Conservation (phyloP, 257 asterid species). For the Lycium barbarum region DNA sequence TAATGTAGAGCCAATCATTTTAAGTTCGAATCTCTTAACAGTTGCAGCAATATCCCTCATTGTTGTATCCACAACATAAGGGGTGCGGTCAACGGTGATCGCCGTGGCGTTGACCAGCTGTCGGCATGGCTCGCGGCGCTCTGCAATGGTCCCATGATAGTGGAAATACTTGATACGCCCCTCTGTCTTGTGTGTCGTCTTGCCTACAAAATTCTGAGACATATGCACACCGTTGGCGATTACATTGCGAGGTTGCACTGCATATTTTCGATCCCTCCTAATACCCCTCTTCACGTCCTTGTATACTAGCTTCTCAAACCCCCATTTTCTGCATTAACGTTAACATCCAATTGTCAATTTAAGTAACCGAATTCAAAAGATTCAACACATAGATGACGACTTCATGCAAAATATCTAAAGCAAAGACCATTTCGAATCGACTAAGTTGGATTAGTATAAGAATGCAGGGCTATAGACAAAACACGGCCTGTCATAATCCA, state of each 20-base stretch:
- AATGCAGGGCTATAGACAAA: neutral
- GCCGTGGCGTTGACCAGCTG: conserved; percentile 50
- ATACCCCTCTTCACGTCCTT: conserved; percentile 65
- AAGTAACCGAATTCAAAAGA: neutral
- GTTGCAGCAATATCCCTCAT: conserved; percentile 70
- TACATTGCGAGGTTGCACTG: conserved; percentile 75
- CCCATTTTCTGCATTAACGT: conserved; percentile 69
- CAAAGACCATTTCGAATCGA: neutral
- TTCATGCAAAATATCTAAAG: neutral
- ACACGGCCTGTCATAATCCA: neutral
- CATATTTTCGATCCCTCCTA: conserved; percentile 74
- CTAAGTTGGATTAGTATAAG: neutral
- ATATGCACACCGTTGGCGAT: conserved; percentile 83
- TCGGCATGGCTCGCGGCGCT: conserved; percentile 70
- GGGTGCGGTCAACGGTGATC: conserved; percentile 51
- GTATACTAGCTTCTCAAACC: conserved; percentile 84
- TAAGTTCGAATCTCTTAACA: conserved; percentile 73
- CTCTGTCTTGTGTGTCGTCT: conserved; percentile 68
- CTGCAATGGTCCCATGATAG: conserved; percentile 79
- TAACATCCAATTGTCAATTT: neutral
- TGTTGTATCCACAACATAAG: conserved; percentile 56
- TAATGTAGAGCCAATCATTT: conserved; percentile 62
- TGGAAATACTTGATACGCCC: conserved; percentile 72
- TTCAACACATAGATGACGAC: neutral
- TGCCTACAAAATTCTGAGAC: conserved; percentile 72